Base-by-base conservation (phyloP, 176 grass and related monocot species). In the sorghum (Sorghum bicolor) region DNA sequence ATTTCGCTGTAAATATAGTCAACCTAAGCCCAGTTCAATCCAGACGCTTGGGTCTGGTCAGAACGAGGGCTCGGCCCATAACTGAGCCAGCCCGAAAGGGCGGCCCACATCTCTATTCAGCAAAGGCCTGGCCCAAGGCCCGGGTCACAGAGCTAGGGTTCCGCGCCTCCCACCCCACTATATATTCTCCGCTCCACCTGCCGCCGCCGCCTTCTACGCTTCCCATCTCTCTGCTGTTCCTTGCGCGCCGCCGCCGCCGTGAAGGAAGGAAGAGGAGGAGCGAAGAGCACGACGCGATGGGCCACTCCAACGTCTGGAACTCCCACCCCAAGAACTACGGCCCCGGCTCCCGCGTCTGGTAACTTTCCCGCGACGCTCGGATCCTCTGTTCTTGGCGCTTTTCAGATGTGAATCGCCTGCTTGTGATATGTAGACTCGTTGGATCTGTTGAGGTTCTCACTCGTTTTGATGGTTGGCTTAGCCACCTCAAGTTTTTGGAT, bases 281-380 rank as follows among this genome's bases (percentile, higher is more conserved):
- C 38, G 0, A 24, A 8, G 37, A 75, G 32, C 37, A 1, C 2
- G 33, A 26, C 6, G 22, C 33, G 60, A 93, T 93, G 91, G 91
- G 91, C 25, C 91, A 93, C 82, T 76, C 85, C 29, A 90, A 93
- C 78, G 88, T 93, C 22, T 93, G 91, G 91, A 93, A 88, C 68
- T 90, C 88, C 19, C 91, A 93, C 45, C 91, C 91, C 38, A 93
- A 93, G 85, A 93, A 72, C 91, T 93, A 93, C 70, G 91, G 91
- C 12, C 88, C 91, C 26, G 88, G 88, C 0, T 93, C 91, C 71
- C 91, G 88, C 24, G 91, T 88, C 80, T 90, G 91, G 91, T 93
- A 80, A 74, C 15, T 16, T 22, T 3, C 15, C 1, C 5, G 4
- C 29, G 5, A 4, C 3, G n/a, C 13, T 40, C 32, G 14, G 31